phyloP scores from a whole-genome alignment of 257 asterid species.

The Ocimum tenuiflorum region DNA sequence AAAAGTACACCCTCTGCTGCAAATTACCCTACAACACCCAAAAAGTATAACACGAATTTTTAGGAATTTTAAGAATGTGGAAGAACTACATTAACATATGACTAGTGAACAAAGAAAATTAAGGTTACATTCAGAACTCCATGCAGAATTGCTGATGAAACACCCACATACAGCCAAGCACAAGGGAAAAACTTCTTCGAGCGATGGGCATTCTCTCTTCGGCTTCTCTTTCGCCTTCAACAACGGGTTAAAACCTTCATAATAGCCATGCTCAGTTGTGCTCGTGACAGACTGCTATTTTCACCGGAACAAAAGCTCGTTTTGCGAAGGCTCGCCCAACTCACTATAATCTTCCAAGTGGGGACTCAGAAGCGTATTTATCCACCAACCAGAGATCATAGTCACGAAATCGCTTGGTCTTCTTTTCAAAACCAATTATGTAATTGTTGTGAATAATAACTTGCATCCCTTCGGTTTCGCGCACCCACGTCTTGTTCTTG shows the following conservation, averaged over 20 bases:
- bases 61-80: too few relatives aligned
- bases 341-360: constrained; percentile 62
- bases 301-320: neutral
- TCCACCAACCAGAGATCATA: constrained; percentile 89
- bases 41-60: too few relatives aligned
- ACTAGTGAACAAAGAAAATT: constrained; percentile 8
- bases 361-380: constrained; percentile 70
- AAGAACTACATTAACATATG: too few relatives aligned
- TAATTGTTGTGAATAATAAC: constrained; percentile 88
- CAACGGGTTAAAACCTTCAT: neutral
- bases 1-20: too few relatives aligned
- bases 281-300: neutral
- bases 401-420: constrained; percentile 70
- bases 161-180: constrained; percentile 9
- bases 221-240: constrained; percentile 2
- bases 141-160: constrained; percentile 3
- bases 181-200: neutral
- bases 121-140: neutral
- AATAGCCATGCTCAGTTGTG: neutral
- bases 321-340: neutral
- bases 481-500: constrained; percentile 87
- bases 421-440: constrained; percentile 83
- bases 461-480: constrained; percentile 84
- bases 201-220: neutral
- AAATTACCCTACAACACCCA: too few relatives aligned